Evolutionary conservation across 2,329 filamentous ascomycete species (phyloP).

Genomic region (Penicillium sp.): DNA sequence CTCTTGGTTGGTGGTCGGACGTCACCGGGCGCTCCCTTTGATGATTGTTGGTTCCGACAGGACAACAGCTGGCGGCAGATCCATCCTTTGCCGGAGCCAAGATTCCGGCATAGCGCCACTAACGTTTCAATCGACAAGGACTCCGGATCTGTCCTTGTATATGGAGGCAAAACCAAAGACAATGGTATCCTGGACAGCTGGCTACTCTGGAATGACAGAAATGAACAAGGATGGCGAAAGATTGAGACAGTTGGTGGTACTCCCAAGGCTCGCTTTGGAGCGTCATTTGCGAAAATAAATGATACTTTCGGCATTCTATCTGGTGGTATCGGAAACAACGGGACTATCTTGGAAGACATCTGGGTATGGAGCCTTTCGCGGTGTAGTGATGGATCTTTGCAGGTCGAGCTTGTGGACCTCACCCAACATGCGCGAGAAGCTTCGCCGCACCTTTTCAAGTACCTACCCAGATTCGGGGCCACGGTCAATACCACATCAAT

Average conservation of each 20-base stretch:
- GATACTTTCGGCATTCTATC: constrained; percentile 62
- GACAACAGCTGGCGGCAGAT: constrained; percentile 64
- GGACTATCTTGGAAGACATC: constrained; percentile 61
- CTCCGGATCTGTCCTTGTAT: constrained; percentile 53
- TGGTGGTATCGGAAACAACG: constrained; percentile 70
- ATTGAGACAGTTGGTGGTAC: constrained; percentile 35
- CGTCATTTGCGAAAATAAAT: constrained; percentile 46
- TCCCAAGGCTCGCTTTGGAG: constrained; percentile 58
- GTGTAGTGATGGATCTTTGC: constrained; percentile 32
- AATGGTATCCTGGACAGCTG: constrained; percentile 53
- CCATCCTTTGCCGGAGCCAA: constrained; percentile 65
- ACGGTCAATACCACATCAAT: constrained; percentile 48
- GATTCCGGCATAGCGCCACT: constrained; percentile 73
- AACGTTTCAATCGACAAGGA: constrained; percentile 39
- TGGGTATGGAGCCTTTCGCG: constrained; percentile 64
- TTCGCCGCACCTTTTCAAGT: constrained; percentile 29
- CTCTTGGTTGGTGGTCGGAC: constrained; percentile 74
- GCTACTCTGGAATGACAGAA: constrained; percentile 53
- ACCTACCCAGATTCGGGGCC: constrained; percentile 52
- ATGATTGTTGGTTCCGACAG: constrained; percentile 74
- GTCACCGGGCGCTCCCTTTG: constrained; percentile 69
- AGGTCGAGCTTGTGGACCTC: constrained; percentile 27
- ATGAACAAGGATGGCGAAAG: constrained; percentile 51
- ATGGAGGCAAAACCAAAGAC: constrained; percentile 61
- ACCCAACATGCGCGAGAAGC: constrained; percentile 25